Evolutionary conservation across 306 rosid species (phyloP).

Genomic region (Coriaria nepalensis): DNA sequence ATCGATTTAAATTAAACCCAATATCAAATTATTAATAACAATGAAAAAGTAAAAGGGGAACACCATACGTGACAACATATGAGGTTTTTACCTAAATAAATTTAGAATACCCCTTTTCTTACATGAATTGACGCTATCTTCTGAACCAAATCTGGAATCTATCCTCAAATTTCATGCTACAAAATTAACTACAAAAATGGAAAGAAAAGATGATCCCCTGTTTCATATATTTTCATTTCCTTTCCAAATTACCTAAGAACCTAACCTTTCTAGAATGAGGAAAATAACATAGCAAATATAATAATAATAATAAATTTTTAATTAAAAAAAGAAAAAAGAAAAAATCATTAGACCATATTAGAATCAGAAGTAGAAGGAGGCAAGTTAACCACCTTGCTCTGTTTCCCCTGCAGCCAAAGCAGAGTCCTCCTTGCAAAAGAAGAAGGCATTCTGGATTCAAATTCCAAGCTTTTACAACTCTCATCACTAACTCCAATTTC

Average conservation of each 20-base stretch:
- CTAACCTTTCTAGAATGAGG: constrained; percentile 9
- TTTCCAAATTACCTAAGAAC: background rate
- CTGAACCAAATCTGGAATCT: no score
- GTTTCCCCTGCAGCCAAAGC: constrained; percentile 82
- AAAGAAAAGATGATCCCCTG: constrained; percentile 1
- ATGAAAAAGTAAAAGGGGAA: no score
- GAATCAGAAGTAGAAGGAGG: constrained; percentile 36
- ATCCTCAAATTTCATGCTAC: no score
- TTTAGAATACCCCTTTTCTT: no score
- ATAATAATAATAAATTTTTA: no score
- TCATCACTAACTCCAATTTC: constrained; percentile 46
- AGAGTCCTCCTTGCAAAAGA: constrained; percentile 84
- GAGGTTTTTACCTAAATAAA: no score
- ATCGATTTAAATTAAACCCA: no score
- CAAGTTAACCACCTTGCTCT: constrained; percentile 74
- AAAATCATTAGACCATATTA: constrained; percentile 14
- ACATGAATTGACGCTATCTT: no score
- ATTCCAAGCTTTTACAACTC: constrained; percentile 63
- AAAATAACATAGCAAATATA: constrained; percentile 1
- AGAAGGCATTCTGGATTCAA: constrained; percentile 62
- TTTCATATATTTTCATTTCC: no score
- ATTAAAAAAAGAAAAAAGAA: background rate
- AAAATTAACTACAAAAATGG: background rate
- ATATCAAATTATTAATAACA: no score
- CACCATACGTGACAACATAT: no score